These are phyloP conservation scores for Flaveria trinervia DNA, from an alignment of 129 eudicot species.

Conservation along the genomic window DNA sequence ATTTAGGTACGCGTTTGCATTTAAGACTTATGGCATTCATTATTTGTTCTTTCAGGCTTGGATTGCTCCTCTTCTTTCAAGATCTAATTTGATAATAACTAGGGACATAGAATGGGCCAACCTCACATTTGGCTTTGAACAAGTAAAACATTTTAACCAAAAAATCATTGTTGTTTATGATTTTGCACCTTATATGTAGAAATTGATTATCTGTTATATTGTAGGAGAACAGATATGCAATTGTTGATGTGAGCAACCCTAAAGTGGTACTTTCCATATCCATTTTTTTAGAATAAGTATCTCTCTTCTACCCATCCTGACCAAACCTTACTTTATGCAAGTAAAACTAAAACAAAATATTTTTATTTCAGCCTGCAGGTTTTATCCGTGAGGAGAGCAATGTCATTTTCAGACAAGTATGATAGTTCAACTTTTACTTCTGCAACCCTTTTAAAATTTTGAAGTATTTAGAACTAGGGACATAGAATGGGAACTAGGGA, in stretches of 20 bases:
- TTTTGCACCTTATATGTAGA: slow-evolving; percentile 1
- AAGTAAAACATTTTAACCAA: slow-evolving; percentile 44
- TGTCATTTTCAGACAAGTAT: slow-evolving; percentile 79
- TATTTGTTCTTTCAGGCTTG: slow-evolving; percentile 49
- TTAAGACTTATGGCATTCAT: slow-evolving; percentile 13
- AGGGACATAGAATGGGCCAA: slow-evolving; percentile 99
- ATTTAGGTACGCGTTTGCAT: neutral
- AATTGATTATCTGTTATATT: slow-evolving; percentile 4
- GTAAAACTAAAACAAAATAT: neutral
- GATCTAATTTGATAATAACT: slow-evolving; percentile 90
- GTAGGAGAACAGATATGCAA: slow-evolving; percentile 86
- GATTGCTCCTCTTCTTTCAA: slow-evolving; percentile 91
- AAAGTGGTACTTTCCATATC: slow-evolving; percentile 56
- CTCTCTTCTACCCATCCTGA: no score
- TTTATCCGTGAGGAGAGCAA: slow-evolving; percentile 90
- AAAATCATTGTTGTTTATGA: neutral
- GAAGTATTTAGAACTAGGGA: slow-evolving; percentile 13
- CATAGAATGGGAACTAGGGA: no score
- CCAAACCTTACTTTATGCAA: neutral
- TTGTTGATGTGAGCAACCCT: slow-evolving; percentile 88
- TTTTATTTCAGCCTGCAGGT: slow-evolving; percentile 85
- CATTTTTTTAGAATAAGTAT: neutral
- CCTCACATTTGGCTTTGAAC: slow-evolving; percentile 92
- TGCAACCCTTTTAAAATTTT: neutral
- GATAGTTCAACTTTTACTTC: slow-evolving; percentile 14